Percentiles rank a stretch among this genome's conserved stretches.
Conservation (phyloP, 768 basidiomycete species). For the Scleroderma citrinum region DNA sequence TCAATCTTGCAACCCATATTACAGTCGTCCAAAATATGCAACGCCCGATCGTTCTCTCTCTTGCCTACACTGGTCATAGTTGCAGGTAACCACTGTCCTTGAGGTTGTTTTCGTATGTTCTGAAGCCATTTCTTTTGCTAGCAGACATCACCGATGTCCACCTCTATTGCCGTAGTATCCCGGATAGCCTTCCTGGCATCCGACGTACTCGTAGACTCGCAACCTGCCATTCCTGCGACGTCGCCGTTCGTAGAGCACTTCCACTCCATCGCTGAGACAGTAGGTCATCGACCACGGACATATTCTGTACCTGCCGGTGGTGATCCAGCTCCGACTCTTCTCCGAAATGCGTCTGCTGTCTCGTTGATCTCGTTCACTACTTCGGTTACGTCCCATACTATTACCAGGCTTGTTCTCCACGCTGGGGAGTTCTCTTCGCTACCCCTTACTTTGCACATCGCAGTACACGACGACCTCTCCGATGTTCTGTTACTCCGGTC, state of each 20-base stretch:
- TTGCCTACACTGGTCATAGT: background rate
- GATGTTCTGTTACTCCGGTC: constrained; percentile 72
- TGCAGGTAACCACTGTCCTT: constrained; percentile 6
- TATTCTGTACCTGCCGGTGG: constrained; percentile 56
- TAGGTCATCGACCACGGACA: constrained; percentile 37
- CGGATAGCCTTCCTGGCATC: constrained; percentile 70
- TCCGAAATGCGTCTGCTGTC: constrained; percentile 36
- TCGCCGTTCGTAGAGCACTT: constrained; percentile 36
- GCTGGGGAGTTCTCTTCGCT: constrained; percentile 60
- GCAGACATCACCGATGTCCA: constrained; percentile 16
- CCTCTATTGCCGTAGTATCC: constrained; percentile 40
- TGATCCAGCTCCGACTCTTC: constrained; percentile 55
- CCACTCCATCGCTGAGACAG: constrained; percentile 27
- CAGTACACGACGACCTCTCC: constrained; percentile 59
- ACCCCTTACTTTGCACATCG: constrained; percentile 70
- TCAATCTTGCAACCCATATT: constrained; percentile 9
- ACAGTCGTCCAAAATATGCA: background rate
- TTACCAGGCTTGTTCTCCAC: constrained; percentile 59
- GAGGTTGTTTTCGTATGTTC: background rate
- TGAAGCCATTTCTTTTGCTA: constrained; percentile 2
- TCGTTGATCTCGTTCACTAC: constrained; percentile 59
- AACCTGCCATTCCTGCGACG: constrained; percentile 33
- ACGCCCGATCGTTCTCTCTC: background rate
- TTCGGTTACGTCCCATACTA: constrained; percentile 41
- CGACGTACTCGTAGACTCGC: constrained; percentile 57